Base-by-base conservation (phyloP, 1,284 basidiomycete genomes). In the Hymenochaete sp. region DNA sequence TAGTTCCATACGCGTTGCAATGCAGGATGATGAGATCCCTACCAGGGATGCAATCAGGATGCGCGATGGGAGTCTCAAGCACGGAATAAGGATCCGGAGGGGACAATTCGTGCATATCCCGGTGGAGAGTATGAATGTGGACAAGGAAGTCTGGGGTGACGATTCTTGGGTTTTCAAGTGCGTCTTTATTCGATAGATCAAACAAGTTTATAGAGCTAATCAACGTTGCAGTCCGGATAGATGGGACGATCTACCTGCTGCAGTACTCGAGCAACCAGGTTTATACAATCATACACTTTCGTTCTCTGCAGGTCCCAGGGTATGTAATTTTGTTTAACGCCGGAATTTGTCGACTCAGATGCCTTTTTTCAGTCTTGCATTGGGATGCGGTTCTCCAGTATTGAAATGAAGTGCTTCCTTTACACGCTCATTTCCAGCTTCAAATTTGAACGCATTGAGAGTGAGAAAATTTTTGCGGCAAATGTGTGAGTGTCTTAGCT, bases 161-260 rank as follows among this genome's bases (percentile, higher is more conserved):
- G 75, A 83, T 58, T 82, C 80, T 27, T 85, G 82, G 81, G 65
- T 73, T 21, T 89, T 88, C 62, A 72, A 77, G 85, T 86, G 57
- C 51, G 79, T 63, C 7, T 6, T 31, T 35, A 6, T 3, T 19
- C 31, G 9, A 35, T 24, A 24, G 9, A 14, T 46, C 47, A n/a
- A n/a, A n/a, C n/a, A n/a, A n/a, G n/a, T n/a, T n/a, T n/a, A 42
- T 35, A 28, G 19, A 3, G 4, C 24, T 11, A 22, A 14, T 31
- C 28, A 31, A 16, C 21, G 21, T 35, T n/a, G 5, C 32, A 88
- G 85, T 39, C 86, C 85, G 8, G 82, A 87, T 49, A 67, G 85
- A 35, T 89, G 86, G 85, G 74, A 85, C 55, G 67, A 75, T 50
- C 69, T 87, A 0, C 81, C 86, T 0, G 77, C 84, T 45, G 63